Percentiles rank a stretch among this genome's conserved stretches.
These are phyloP conservation scores for Pyricularia grisea DNA, from an alignment of 2,329 filamentous ascomycete genomes.

Conservation along the genomic window DNA sequence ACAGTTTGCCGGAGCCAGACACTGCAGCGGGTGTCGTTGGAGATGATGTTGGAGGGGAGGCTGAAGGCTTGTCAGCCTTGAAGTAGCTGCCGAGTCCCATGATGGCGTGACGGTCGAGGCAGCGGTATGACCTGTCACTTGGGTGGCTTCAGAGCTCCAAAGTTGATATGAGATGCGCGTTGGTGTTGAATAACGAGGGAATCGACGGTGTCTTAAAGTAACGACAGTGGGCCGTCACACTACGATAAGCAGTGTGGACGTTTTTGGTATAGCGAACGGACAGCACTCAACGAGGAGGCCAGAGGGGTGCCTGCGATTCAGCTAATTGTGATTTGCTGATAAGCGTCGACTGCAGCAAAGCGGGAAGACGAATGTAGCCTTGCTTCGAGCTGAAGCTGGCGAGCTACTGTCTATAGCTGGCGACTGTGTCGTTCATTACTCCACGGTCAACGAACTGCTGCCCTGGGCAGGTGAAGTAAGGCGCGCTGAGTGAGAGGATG, in stretches of 20 bases:
- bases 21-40: not conserved
- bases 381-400: not conserved
- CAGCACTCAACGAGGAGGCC: constrained; percentile 5
- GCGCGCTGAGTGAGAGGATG: not conserved
- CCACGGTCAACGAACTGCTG: not conserved
- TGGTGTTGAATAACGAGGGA: not conserved
- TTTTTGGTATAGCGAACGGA: constrained; percentile 6
- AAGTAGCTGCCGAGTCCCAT: constrained; percentile 59
- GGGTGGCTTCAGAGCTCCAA: not conserved
- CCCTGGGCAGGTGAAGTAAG: not conserved
- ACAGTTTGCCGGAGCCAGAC: constrained; percentile 7
- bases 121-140: not conserved
- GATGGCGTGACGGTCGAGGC: constrained; percentile 10
- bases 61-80: constrained; percentile 38
- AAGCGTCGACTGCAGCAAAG: not conserved
- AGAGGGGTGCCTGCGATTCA: not conserved
- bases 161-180: not conserved
- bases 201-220: not conserved
- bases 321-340: not conserved
- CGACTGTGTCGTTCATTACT: not conserved
- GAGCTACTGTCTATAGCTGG: not conserved
- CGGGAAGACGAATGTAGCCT: not conserved
- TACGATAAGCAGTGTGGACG: not conserved
- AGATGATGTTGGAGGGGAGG: not conserved
- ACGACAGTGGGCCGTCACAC: not conserved